Evolutionary conservation across 208 protist species (phyloP).

Genomic region (Novymonas esmeraldas): DNA sequence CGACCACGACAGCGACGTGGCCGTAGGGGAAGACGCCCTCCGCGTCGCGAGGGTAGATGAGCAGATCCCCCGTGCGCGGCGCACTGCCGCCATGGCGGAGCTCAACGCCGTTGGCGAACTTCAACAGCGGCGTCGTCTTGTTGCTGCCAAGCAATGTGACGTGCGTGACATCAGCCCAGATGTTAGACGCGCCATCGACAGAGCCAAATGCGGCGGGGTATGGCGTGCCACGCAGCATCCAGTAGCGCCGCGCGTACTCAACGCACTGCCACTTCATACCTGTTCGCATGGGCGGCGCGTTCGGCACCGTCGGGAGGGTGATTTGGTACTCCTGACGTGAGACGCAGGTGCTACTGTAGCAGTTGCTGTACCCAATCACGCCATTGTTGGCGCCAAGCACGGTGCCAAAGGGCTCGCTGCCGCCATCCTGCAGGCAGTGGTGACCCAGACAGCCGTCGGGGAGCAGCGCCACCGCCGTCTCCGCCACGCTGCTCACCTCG

Average conservation of each 20-base stretch:
- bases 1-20: constrained; percentile 79
- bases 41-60: constrained; percentile 69
- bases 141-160: constrained; percentile 46
- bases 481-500: not conserved
- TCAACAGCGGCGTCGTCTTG: constrained; percentile 40
- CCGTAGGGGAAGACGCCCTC: constrained; percentile 53
- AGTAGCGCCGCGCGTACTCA: constrained; percentile 88
- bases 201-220: constrained; percentile 52
- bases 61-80: constrained; percentile 55
- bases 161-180: constrained; percentile 46
- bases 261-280: constrained; percentile 90
- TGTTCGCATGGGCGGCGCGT: constrained; percentile 24
- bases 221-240: constrained; percentile 69
- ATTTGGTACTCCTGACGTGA: constrained; percentile 31
- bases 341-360: constrained; percentile 44
- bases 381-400: constrained; percentile 56
- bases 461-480: not conserved
- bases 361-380: constrained; percentile 76
- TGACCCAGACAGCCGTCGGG: constrained; percentile 23
- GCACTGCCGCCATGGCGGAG: constrained; percentile 27
- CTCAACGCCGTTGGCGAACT: constrained; percentile 41
- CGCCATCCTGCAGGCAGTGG: constrained; percentile 15
- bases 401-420: constrained; percentile 48
- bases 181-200: constrained; percentile 74
- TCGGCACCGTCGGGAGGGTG: constrained; percentile 2